phyloP scores from a whole-genome alignment of 768 basidiomycete genomes.

The Symmetrospora coprosmae region DNA sequence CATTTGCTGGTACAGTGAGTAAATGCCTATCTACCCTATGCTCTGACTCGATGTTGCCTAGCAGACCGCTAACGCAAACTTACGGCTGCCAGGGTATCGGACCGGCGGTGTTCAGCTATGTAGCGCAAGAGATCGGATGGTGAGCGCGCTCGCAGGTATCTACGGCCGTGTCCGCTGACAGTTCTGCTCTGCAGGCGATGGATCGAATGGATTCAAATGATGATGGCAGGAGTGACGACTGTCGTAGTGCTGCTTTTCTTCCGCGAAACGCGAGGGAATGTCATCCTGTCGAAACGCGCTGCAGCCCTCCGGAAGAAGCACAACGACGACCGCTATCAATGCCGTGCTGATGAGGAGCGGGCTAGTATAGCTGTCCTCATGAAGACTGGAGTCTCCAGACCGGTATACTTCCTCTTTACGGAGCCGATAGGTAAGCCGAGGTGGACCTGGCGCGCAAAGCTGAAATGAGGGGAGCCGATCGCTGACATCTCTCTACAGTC shows the following conservation, averaged over 20 bases:
- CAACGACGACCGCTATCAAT: conserved; percentile 50
- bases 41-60: background rate
- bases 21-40: background rate
- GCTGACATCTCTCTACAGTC: background rate
- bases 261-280: conserved; percentile 56
- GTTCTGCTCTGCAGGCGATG: conserved; percentile 55
- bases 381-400: conserved; percentile 34
- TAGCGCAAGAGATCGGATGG: conserved; percentile 18
- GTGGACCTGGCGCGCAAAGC: too few relatives aligned
- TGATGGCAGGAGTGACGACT: conserved; percentile 46
- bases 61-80: background rate
- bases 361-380: conserved; percentile 49
- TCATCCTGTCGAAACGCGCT: conserved; percentile 56
- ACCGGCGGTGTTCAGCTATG: conserved; percentile 18
- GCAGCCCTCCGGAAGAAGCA: conserved; percentile 51
- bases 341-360: conserved; percentile 52
- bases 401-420: conserved; percentile 9
- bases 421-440: conserved; percentile 12
- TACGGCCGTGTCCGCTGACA: conserved; percentile 44
- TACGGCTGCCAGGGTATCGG: conserved; percentile 7
- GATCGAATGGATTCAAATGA: conserved; percentile 44
- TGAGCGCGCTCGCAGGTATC: background rate
- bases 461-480: background rate
- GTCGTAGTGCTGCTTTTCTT: conserved; percentile 47
- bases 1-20: conserved; percentile 16